phyloP scores from a whole-genome alignment of 2,329 filamentous ascomycete genomes.

The Geosmithia putterillii region DNA sequence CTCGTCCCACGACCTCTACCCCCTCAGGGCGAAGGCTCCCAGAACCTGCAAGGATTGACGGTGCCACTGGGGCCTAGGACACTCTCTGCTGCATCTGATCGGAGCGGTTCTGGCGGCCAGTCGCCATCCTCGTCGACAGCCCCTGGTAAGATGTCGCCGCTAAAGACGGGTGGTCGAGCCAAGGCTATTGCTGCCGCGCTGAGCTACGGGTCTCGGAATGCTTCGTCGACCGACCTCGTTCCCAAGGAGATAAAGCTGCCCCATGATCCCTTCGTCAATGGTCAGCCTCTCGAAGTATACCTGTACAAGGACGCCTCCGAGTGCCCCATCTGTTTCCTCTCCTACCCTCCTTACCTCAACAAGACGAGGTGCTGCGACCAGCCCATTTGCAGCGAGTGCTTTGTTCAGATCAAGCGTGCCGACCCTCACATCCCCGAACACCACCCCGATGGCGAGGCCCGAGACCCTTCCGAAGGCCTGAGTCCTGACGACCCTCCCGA shows the following conservation, averaged over 20 bases:
- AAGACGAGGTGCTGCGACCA: conserved; percentile 92
- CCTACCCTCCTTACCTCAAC: conserved; percentile 90
- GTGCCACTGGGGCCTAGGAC: conserved; percentile 70
- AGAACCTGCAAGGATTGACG: conserved; percentile 58
- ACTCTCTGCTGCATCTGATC: conserved; percentile 68
- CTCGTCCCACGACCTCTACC: conserved; percentile 35
- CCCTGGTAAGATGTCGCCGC: conserved; percentile 39
- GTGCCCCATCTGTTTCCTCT: conserved; percentile 93
- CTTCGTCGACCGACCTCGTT: conserved; percentile 56
- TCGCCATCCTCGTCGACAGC: conserved; percentile 42
- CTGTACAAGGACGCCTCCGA: conserved; percentile 85
- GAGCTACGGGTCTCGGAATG: conserved; percentile 60
- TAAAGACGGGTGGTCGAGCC: conserved; percentile 59
- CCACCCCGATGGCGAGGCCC: conserved; percentile 32
- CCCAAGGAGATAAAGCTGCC: conserved; percentile 73
- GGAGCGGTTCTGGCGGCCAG: conserved; percentile 44
- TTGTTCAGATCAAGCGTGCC: conserved; percentile 93
- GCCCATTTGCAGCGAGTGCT: conserved; percentile 94
- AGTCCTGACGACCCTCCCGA: conserved; percentile 40
- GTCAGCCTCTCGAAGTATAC: conserved; percentile 85
- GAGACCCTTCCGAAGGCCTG: conserved; percentile 20
- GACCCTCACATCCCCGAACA: conserved; percentile 86
- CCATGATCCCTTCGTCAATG: conserved; percentile 79
- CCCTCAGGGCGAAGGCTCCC: conserved; percentile 33
- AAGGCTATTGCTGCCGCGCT: conserved; percentile 81